Percentiles rank a stretch among this genome's conserved stretches.
phyloP scores from a whole-genome alignment of 2,329 filamentous ascomycete genomes.

The Cytospora piceae region DNA sequence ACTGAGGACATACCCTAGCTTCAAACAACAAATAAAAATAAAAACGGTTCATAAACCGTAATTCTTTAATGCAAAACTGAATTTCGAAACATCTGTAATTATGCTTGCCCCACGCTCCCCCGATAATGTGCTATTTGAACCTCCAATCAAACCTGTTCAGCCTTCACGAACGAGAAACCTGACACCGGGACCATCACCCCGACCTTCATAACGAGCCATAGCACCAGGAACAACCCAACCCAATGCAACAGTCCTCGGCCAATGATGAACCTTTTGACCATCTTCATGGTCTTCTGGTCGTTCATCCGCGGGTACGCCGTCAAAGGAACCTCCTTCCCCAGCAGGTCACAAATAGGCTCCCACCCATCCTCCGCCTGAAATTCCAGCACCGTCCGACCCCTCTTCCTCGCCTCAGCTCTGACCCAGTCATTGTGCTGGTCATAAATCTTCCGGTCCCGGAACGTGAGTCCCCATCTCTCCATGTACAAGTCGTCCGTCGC shows the following conservation, averaged over 20 bases:
- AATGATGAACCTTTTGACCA: slow-evolving; percentile 25
- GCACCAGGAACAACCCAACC: slow-evolving; percentile 3
- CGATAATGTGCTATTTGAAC: not conserved
- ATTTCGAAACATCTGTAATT: not conserved
- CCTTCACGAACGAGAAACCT: slow-evolving; percentile 19
- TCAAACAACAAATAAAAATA: too few relatives aligned
- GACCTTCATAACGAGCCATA: slow-evolving; percentile 17
- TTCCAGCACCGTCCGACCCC: slow-evolving; percentile 22
- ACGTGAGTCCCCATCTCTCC: slow-evolving; percentile 24
- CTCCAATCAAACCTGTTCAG: not conserved
- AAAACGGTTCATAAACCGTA: not conserved
- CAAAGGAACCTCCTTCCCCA: slow-evolving; percentile 10
- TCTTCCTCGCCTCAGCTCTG: slow-evolving; percentile 22
- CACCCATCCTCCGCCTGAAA: slow-evolving; percentile 26
- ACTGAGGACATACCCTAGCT: not conserved
- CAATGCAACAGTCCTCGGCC: slow-evolving; percentile 22
- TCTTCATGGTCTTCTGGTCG: slow-evolving; percentile 28
- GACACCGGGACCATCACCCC: slow-evolving; percentile 14
- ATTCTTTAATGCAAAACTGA: not conserved
- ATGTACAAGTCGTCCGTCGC: slow-evolving; percentile 19
- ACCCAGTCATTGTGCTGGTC: slow-evolving; percentile 27
- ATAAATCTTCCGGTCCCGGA: slow-evolving; percentile 23
- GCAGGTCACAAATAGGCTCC: slow-evolving; percentile 19
- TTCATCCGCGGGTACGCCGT: slow-evolving; percentile 24
- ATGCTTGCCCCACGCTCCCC: not conserved